Evolutionary conservation across 2,329 filamentous ascomycete genomes (phyloP).

Genomic region (Trichoderma citrinoviride): DNA sequence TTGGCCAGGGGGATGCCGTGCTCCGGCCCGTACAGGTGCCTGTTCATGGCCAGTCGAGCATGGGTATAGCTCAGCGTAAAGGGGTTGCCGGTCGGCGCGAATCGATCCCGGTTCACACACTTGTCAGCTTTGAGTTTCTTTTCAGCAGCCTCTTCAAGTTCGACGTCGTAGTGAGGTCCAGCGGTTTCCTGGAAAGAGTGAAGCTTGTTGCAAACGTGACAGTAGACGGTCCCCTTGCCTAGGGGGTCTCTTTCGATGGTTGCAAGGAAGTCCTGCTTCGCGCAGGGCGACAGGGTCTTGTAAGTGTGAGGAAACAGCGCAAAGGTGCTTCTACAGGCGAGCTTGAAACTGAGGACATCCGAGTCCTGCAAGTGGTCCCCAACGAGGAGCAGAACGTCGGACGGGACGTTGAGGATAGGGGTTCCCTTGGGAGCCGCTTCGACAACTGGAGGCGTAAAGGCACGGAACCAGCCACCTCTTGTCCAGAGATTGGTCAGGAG

Average conservation of each 20-base stretch:
- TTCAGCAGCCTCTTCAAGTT: not conserved
- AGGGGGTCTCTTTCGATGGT: slow-evolving; percentile 25
- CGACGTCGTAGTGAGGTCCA: slow-evolving; percentile 18
- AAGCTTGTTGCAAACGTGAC: slow-evolving; percentile 25
- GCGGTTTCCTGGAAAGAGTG: slow-evolving; percentile 23
- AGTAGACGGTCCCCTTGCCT: slow-evolving; percentile 24
- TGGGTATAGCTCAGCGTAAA: slow-evolving; percentile 26
- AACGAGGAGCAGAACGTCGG: slow-evolving; percentile 26
- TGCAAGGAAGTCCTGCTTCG: slow-evolving; percentile 22
- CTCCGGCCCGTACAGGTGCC: slow-evolving; percentile 26
- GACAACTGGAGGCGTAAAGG: not conserved
- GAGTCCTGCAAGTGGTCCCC: slow-evolving; percentile 25
- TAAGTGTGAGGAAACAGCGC: slow-evolving; percentile 6
- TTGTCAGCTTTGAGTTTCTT: not conserved
- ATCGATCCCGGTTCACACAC: slow-evolving; percentile 25
- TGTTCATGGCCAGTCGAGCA: slow-evolving; percentile 27
- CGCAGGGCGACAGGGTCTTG: slow-evolving; percentile 8
- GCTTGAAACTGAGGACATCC: slow-evolving; percentile 22
- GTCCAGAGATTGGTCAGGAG: slow-evolving; percentile 17
- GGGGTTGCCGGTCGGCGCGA: slow-evolving; percentile 25
- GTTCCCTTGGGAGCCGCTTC: not conserved
- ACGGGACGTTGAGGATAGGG: slow-evolving; percentile 23
- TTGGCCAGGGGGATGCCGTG: slow-evolving; percentile 25
- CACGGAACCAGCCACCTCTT: slow-evolving; percentile 17
- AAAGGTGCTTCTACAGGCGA: slow-evolving; percentile 23